phyloP scores from a whole-genome alignment of 169 alveolate species.

The Eimeria acervulina region DNA sequence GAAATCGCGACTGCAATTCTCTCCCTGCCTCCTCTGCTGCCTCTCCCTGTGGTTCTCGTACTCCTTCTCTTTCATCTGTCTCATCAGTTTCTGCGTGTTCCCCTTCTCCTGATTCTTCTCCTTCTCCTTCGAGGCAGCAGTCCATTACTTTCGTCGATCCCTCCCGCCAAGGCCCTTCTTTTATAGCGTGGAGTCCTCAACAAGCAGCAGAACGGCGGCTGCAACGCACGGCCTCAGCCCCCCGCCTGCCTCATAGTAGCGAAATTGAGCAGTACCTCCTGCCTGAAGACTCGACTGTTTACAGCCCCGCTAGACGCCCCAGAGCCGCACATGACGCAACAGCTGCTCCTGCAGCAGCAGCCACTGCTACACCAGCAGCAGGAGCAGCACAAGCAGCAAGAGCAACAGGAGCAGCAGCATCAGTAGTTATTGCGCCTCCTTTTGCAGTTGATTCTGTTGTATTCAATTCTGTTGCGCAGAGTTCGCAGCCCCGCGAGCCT shows the following conservation, averaged over 20 bases:
- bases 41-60: background rate
- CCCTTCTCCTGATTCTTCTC: background rate
- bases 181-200: constrained; percentile 6
- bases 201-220: constrained; percentile 30
- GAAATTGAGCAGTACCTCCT: background rate
- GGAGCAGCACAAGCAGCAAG: background rate
- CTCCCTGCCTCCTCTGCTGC: background rate
- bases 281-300: background rate
- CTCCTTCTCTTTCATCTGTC: background rate
- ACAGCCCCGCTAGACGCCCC: too few species aligned
- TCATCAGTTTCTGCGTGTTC: background rate
- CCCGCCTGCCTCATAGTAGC: background rate
- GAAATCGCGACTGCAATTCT: background rate
- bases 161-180: constrained; percentile 4
- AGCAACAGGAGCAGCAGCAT: too few species aligned
- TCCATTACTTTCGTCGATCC: constrained; percentile 28
- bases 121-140: constrained; percentile 34
- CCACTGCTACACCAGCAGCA: background rate
- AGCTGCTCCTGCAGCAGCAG: background rate
- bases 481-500: background rate
- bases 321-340: background rate
- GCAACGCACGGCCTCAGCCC: constrained; percentile 20
- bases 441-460: too few species aligned
- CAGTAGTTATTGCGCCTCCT: too few species aligned
- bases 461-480: too few species aligned